Evolutionary conservation across 306 rosid genomes (phyloP).

Genomic region (Vigna reflexopilosa): DNA sequence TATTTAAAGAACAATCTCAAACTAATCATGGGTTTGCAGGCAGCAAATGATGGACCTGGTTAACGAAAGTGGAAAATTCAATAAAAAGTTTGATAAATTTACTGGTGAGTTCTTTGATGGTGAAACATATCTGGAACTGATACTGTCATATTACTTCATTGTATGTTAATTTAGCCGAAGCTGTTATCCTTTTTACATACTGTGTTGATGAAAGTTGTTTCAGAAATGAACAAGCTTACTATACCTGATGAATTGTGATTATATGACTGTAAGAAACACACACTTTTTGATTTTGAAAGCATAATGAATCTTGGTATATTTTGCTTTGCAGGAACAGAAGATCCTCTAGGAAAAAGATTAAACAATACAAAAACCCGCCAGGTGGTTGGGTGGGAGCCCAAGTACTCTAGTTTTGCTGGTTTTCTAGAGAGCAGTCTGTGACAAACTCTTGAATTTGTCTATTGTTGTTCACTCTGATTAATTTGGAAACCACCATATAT

Average conservation of each 20-base stretch:
- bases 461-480: constrained; percentile 28
- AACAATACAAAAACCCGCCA: constrained; percentile 80
- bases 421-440: constrained; percentile 64
- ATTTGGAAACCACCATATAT: not conserved
- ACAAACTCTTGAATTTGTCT: constrained; percentile 26
- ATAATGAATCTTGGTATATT: constrained; percentile 3
- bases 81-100: constrained; percentile 71
- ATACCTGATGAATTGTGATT: no score
- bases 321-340: constrained; percentile 68
- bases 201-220: no score
- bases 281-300: not conserved
- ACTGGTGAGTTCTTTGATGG: constrained; percentile 60
- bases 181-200: not conserved
- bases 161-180: constrained; percentile 17
- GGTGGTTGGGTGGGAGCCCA: constrained; percentile 88
- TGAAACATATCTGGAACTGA: not conserved
- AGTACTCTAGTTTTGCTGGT: constrained; percentile 73
- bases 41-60: constrained; percentile 92
- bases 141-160: not conserved
- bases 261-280: no score
- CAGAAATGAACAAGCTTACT: no score
- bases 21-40: constrained; percentile 57
- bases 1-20: constrained; percentile 28
- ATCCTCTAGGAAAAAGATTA: constrained; percentile 85
- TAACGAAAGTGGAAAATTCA: constrained; percentile 78